Evolutionary conservation across 768 basidiomycete species (phyloP), one percentile per base, ranked within the genome.

Genomic region (Paxillus rubicundulus): DNA sequence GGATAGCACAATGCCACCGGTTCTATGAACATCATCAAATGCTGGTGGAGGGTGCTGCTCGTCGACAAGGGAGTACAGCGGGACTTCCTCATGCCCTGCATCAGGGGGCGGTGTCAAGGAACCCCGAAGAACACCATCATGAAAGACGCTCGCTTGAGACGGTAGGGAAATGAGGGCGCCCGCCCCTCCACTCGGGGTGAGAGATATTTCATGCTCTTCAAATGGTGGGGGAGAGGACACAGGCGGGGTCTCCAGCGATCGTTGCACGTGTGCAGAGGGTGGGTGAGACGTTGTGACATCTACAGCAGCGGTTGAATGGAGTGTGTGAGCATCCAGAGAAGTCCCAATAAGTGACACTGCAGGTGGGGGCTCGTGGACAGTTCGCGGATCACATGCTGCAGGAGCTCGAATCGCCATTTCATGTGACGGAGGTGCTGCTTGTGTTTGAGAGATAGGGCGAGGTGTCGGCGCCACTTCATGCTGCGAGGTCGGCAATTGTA

Each of bases 21-120:
- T 34, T 10, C 20, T 9, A 0, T 55, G 41, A 21, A 61, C 32
- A 37, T 63, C 64, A 18, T 57, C 55, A 24, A 69, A 66, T 5
- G 61, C 54, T 28, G 67, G 59, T 17, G 67, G 65, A 27, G 64
- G 64, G 18, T 47, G 51, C 30, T 58, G 50, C 3, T 66, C 61
- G 17, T 66, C 61, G 18, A 66, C 33, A 6, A 69, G 55, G 9
- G 59, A 59, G 52, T 64, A 64, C 38, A 39, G 43, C 13, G 67
- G 64, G 36, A 53, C 55, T 2, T 55, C 61, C 5, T 69, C 64
- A 7, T 54, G 56, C 34, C 49, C 12, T 27, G 21, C 17, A 8
- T 52, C 61, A 20, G 33, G 27, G 17, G 40, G 46, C 44, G 28
- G 36, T 37, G 39, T 32, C 8, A 46, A 21, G 4, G 17, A 44